Conservation (phyloP, 2,329 filamentous ascomycete genomes). For the Colletotrichum melonis region DNA sequence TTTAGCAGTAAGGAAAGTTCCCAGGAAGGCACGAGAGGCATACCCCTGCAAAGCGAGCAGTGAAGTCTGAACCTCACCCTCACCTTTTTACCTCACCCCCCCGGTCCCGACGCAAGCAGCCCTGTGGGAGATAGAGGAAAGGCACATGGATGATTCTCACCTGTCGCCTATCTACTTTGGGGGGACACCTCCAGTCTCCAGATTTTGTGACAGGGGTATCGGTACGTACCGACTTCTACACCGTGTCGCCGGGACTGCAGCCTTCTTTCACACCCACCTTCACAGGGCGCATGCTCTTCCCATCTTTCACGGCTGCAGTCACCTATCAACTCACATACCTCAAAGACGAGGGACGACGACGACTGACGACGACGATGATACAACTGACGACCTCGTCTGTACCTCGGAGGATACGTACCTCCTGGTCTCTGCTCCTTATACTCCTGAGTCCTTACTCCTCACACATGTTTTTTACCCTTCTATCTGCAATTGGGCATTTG, state of each 20-base stretch:
- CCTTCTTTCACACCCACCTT: not conserved
- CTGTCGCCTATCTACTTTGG: conserved; percentile 9
- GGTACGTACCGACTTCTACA: conserved; percentile 10
- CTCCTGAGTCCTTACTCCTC: not conserved
- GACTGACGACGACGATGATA: not conserved
- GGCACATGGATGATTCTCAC: conserved; percentile 5
- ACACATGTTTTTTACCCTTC: not conserved
- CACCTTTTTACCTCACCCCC: not conserved
- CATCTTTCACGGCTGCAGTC: conserved; percentile 2
- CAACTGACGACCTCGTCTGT: not conserved
- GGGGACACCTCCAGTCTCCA: not conserved
- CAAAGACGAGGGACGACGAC: not conserved
- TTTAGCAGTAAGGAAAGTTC: not conserved
- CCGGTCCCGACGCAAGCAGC: not conserved
- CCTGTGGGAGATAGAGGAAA: conserved; percentile 11
- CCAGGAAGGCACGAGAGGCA: conserved; percentile 7
- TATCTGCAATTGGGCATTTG: not conserved
- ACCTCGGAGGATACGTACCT: not conserved
- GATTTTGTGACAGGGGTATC: not conserved
- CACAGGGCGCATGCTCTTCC: conserved; percentile 15
- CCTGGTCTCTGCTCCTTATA: not conserved
- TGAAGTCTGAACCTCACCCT: not conserved
- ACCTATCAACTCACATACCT: conserved; percentile 15
- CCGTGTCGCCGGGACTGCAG: not conserved
- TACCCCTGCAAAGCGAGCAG: not conserved